These are phyloP conservation scores for Barbatosphaeria neglecta DNA, from an alignment of 495 filamentous ascomycete genomes.

Conservation along the genomic window DNA sequence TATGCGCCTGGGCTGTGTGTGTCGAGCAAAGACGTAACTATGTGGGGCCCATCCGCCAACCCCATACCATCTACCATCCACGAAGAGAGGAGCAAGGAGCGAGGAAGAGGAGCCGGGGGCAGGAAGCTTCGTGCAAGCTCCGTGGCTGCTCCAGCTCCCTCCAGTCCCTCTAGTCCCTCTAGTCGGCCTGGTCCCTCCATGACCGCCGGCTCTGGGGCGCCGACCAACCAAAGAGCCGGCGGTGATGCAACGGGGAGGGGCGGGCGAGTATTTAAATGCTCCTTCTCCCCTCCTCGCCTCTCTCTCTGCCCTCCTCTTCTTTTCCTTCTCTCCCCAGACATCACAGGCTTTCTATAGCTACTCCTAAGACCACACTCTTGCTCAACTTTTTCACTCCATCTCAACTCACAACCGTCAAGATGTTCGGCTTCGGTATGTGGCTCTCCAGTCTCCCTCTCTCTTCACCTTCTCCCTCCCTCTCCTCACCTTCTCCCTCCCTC, in stretches of 20 bases:
- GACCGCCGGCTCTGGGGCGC: not conserved
- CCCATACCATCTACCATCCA: too few species aligned
- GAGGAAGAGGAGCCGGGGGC: not conserved
- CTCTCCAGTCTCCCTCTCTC: not conserved
- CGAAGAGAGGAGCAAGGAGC: too few species aligned
- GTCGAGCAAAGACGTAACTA: not conserved
- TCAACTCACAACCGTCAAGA: not conserved
- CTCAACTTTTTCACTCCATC: not conserved
- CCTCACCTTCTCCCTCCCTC: too few species aligned
- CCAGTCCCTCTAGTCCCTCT: too few species aligned
- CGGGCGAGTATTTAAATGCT: not conserved
- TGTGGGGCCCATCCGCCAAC: not conserved
- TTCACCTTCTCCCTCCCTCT: too few species aligned
- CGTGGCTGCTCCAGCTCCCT: too few species aligned
- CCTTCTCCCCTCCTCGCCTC: not conserved
- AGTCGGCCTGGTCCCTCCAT: too few species aligned
- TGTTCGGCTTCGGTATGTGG: not conserved
- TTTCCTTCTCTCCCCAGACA: not conserved
- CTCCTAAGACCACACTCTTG: not conserved
- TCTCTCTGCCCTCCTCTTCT: not conserved
- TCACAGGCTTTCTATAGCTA: not conserved
- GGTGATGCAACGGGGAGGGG: not conserved
- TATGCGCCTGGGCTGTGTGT: not conserved
- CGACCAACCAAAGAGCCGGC: not conserved
- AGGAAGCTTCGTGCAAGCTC: not conserved